phyloP scores from a whole-genome alignment of 305 asterid genomes.

The Rubia peregrina region DNA sequence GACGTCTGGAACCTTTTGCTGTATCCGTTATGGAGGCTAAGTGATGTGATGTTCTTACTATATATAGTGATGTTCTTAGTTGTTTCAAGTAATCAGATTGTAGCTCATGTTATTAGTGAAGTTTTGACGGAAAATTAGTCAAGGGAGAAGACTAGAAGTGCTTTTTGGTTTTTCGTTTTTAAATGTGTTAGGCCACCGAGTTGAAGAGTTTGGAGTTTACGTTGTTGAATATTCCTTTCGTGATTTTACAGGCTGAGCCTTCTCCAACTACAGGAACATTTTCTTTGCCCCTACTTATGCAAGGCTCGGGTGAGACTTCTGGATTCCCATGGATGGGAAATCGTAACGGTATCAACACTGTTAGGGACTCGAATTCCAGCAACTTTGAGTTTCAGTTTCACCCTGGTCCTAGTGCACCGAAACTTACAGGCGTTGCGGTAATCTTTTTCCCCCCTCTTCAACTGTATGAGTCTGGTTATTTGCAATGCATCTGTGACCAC shows the following conservation, averaged over 20 bases:
- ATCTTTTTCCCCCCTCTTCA: constrained; percentile 15
- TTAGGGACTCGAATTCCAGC: constrained; percentile 34
- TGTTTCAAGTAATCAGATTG: constrained; percentile 20
- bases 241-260: constrained; percentile 79
- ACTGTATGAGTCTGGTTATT: background rate
- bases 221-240: constrained; percentile 13
- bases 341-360: constrained; percentile 28
- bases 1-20: constrained; percentile 26
- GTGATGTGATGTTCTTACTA: constrained; percentile 22
- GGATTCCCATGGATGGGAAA: constrained; percentile 35
- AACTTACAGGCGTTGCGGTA: constrained; percentile 46
- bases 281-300: constrained; percentile 64
- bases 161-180: background rate
- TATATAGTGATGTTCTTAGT: constrained; percentile 20
- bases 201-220: constrained; percentile 3
- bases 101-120: constrained; percentile 9
- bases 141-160: background rate
- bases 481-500: background rate
- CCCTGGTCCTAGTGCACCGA: constrained; percentile 43
- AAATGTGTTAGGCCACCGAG: background rate
- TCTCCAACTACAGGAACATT: constrained; percentile 98
- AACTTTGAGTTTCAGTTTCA: constrained; percentile 84
- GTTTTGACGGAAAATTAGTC: constrained; percentile 6
- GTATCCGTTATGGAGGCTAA: constrained; percentile 23
- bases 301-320: constrained; percentile 45